Evolutionary conservation across 176 grass and related monocot species (phyloP).

Genomic region (Aegilops longissima): DNA sequence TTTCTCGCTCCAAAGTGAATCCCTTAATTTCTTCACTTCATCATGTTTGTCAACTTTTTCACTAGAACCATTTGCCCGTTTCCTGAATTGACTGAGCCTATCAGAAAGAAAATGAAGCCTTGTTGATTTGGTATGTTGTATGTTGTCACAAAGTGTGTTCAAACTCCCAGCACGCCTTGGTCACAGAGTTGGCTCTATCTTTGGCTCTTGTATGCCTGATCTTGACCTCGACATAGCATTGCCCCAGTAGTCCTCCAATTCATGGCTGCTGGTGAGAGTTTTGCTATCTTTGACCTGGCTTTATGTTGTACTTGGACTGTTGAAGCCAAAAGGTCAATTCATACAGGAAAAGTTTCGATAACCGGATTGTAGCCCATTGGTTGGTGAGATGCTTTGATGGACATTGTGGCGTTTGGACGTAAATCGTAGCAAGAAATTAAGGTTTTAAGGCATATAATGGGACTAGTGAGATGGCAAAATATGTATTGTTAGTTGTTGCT

Average conservation of each 20-base stretch:
- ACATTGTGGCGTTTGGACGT: background rate
- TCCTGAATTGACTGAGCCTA: background rate
- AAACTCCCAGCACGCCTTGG: background rate
- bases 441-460: background rate
- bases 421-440: background rate
- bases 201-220: background rate
- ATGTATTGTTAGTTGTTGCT: background rate
- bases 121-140: background rate
- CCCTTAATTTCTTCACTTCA: background rate
- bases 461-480: background rate
- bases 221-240: background rate
- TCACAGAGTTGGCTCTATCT: background rate
- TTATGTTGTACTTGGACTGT: constrained; percentile 1
- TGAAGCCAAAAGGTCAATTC: background rate
- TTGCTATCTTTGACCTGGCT: background rate
- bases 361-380: constrained; percentile 13
- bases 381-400: background rate
- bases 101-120: background rate
- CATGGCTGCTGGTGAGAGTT: constrained; percentile 5
- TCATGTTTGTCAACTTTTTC: background rate
- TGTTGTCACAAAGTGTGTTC: background rate
- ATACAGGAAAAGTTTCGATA: background rate
- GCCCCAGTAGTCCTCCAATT: background rate
- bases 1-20: background rate
- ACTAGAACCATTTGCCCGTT: background rate